A percentile compares a stretch with the other conserved stretches of the same genome.
Evolutionary conservation across 1,139 yeast genomes (phyloP).

Genomic region (Pichia cactophila): DNA sequence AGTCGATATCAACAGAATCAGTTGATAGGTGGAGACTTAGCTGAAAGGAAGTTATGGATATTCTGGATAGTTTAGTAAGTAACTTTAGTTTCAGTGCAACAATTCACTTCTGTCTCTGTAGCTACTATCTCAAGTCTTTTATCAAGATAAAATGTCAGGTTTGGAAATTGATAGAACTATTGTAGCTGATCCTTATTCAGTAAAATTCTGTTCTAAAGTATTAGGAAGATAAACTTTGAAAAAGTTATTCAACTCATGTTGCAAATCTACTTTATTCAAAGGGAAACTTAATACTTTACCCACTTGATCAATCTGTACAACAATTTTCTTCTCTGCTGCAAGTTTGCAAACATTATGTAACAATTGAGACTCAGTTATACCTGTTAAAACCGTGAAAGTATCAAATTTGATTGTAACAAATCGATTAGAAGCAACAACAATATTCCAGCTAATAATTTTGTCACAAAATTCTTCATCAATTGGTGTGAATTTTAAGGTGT

Average conservation of each 20-base stretch:
- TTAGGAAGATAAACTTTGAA: slow-evolving; percentile 4
- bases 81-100: too few relatives aligned
- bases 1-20: too few relatives aligned
- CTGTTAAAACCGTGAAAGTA: background rate
- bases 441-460: background rate
- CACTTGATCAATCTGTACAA: slow-evolving; percentile 5
- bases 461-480: background rate
- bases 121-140: too few relatives aligned
- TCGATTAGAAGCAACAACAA: slow-evolving; percentile 1
- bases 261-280: background rate
- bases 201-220: background rate
- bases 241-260: background rate
- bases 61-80: too few relatives aligned
- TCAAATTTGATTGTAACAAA: slow-evolving; percentile 1
- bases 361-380: background rate
- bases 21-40: too few relatives aligned
- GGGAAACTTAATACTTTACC: slow-evolving; percentile 5
- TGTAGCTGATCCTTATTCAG: too few relatives aligned
- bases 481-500: background rate
- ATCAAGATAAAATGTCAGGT: too few relatives aligned
- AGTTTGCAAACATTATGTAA: slow-evolving; percentile 1
- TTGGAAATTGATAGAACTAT: too few relatives aligned
- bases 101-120: too few relatives aligned
- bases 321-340: slow-evolving; percentile 1
- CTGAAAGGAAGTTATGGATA: too few relatives aligned